Conservation (phyloP, 768 basidiomycete species). For the Termitomyces sp. region DNA sequence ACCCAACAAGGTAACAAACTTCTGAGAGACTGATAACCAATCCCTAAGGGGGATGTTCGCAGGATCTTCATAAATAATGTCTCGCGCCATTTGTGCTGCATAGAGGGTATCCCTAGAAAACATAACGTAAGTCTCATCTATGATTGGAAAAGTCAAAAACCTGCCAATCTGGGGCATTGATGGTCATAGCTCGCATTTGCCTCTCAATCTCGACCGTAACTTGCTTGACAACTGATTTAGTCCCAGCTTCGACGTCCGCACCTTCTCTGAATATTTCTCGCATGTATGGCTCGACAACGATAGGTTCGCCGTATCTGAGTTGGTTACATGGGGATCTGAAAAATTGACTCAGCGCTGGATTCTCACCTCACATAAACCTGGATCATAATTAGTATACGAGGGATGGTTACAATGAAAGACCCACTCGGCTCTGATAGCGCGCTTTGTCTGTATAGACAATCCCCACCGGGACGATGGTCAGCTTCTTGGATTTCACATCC, state of each 20-base stretch:
- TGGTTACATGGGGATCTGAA: not conserved
- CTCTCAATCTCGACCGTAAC: not conserved
- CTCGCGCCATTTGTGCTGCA: slow-evolving; percentile 1
- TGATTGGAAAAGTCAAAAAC: not conserved
- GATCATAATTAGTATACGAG: not conserved
- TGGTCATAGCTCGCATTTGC: not conserved
- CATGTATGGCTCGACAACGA: not conserved
- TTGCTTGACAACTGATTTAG: not conserved
- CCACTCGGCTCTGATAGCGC: not conserved
- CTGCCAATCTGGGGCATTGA: not conserved
- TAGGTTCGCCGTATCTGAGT: not conserved
- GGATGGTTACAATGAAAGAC: not conserved
- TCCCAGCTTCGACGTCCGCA: not conserved
- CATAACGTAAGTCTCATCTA: not conserved
- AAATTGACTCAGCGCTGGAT: not conserved
- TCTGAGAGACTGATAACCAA: not conserved
- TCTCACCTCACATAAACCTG: not conserved
- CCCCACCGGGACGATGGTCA: slow-evolving; percentile 55
- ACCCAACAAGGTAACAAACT: not conserved
- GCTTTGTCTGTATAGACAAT: slow-evolving; percentile 70
- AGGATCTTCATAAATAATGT: not conserved
- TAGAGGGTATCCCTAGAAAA: not conserved
- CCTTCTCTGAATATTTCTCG: not conserved
- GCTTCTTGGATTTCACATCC: slow-evolving; percentile 18
- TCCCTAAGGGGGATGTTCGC: not conserved